Evolutionary conservation across 768 basidiomycete species (phyloP), one percentile per base, ranked within the genome.

Genomic region (Phaeotremella skinneri): DNA sequence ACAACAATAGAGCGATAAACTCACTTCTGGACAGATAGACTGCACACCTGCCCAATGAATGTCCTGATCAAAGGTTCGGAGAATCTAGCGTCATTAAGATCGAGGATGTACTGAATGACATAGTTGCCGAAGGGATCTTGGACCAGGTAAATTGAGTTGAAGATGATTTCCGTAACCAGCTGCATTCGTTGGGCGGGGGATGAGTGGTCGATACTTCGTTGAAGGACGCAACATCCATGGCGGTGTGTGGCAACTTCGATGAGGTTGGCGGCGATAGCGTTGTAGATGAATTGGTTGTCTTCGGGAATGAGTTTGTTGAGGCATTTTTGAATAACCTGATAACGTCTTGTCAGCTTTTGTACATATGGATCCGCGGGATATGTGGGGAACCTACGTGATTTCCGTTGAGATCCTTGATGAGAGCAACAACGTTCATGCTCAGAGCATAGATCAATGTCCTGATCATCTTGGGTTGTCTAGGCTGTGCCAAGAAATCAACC

Each of bases 251-350:
- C 96, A 63, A 99, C 96, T 79, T 99, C 96, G 53, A 99, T 91
- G 71, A 96, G 96, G 79, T 98, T 97, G 31, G 91, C 90, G 26
- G 96, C 96, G 32, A 99, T 94, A 57, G 96, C 94, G 70, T 98
- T 98, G 80, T 98, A 99, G 71, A 99, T 99, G 80, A 98, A 98
- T 88, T 98, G 94, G 78, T 99, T 99, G 79, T 99, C 96, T 75
- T 99, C 96, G 1, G 96, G 91, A 45, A 90, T 89, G 65, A 99
- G 82, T 79, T 94, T 92, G 82, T 99, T 99, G 69, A 99, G 80
- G 79, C 96, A 99, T 79, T 99, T 99, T 79, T 99, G 96, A 64
- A 98, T 96, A 75, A 98, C 93, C 76, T 97, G 90, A n/a, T 3
- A 25, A 4, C 51, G 25, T 4, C 14, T 37, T 48, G 31, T 2